A percentile compares a stretch with the other conserved stretches of the same genome.
phyloP scores from a whole-genome alignment of 2,329 filamentous ascomycete genomes.

The Acrocalymma vagum region DNA sequence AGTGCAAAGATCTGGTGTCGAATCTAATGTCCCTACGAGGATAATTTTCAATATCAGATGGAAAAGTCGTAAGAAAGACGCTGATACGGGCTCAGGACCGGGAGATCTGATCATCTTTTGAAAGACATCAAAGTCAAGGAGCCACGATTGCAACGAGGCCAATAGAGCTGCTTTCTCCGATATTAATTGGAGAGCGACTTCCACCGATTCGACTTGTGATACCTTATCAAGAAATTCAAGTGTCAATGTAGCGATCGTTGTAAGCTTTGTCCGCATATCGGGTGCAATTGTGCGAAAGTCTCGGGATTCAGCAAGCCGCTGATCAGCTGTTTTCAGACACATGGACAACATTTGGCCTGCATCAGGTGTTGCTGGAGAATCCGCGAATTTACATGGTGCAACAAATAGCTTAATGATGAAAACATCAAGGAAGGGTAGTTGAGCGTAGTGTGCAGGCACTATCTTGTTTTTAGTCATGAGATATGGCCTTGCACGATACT shows the following conservation, averaged over 20 bases:
- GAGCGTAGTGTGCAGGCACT: constrained; percentile 39
- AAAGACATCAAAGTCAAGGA: constrained; percentile 12
- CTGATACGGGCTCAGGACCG: constrained; percentile 15
- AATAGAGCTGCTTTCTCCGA: constrained; percentile 21
- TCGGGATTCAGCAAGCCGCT: constrained; percentile 12
- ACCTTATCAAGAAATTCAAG: constrained; percentile 25
- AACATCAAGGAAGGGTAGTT: constrained; percentile 47
- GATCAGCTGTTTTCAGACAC: constrained; percentile 9
- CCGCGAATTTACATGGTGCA: constrained; percentile 28
- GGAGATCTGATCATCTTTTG: constrained; percentile 9
- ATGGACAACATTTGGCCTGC: constrained; percentile 6
- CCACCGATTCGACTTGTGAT: constrained; percentile 15
- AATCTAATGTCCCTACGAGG: constrained; percentile 19
- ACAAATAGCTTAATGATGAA: constrained; percentile 29
- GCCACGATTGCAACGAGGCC: constrained; percentile 20
- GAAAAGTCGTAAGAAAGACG: constrained; percentile 26
- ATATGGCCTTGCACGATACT: constrained; percentile 50
- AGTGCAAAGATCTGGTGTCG: constrained; percentile 13
- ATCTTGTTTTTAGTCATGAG: constrained; percentile 35
- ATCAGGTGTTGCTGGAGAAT: constrained; percentile 13
- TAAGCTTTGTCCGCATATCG: constrained; percentile 24
- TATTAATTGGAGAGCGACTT: constrained; percentile 17
- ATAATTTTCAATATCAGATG: constrained; percentile 24
- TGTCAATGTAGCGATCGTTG: constrained; percentile 18
- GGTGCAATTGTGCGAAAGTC: constrained; percentile 24